Evolutionary conservation across 2,329 filamentous ascomycete genomes (phyloP), one percentile per base, ranked within the genome.

Genomic region (Onygena corvina): DNA sequence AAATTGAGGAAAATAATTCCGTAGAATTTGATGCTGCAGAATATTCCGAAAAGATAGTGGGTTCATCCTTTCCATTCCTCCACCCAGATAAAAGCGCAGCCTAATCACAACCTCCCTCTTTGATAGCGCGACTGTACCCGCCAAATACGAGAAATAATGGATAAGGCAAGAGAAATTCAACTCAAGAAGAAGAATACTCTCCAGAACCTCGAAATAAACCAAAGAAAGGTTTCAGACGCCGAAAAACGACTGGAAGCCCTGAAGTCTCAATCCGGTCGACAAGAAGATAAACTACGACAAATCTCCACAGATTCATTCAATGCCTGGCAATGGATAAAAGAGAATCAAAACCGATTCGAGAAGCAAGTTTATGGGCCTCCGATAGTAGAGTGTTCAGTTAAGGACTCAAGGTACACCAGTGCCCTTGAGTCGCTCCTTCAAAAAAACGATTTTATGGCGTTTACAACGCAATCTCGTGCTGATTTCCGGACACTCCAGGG

Each of bases 291-390:
- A 55, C 74, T 98, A 49, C 72, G 71, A 47, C 72, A 62, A 4
- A 12, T 75, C 0, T 83, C 81, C 8, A 61, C 61, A 0, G 84
- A 95, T 50, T 79, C 83, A 2, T 76, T 76, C 8, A 70, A 62
- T 55, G 87, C 81, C 1, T 94, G 86, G 80, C 73, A 81, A 35
- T 98, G 90, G 89, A 75, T 96, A 47, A 76, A 86, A 60, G 64
- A 79, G 2, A 80, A 98, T 61, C 75, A 75, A 52, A 62, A 74
- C 49, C 65, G 76, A 45, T 92, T 95, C 55, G 77, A 84, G 59
- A 79, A 83, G 55, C 75, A 83, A 51, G 81, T 95, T 3, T 87
- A 84, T 60, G 87, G 85, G 0, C 89, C 89, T 4, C 81, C 89
- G 0, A 77, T 92, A 59, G 71, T 94, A 27, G 83, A 77, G 51